Conservation (phyloP, 805 yeast genomes). For the Candida tibetensis region DNA sequence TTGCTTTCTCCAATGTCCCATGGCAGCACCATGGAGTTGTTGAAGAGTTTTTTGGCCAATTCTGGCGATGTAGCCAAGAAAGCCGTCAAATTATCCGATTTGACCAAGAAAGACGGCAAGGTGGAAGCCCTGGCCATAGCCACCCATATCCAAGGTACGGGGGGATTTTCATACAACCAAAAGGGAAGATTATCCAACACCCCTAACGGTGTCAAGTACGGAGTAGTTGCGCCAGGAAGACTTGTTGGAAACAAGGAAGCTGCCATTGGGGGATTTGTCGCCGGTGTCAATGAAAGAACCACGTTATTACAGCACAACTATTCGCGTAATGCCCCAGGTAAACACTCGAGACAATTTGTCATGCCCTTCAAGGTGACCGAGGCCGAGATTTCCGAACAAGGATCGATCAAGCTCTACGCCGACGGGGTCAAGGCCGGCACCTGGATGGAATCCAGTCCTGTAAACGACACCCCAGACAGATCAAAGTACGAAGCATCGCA, state of each 20-base stretch:
- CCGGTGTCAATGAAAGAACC: conserved; percentile 32
- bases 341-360: conserved; percentile 41
- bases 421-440: conserved; percentile 41
- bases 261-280: conserved; percentile 60
- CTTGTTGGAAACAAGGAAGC: conserved; percentile 46
- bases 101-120: conserved; percentile 17
- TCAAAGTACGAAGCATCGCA: conserved; percentile 29
- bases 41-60: conserved; percentile 32
- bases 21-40: conserved; percentile 24
- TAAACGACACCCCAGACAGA: conserved; percentile 18
- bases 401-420: conserved; percentile 37
- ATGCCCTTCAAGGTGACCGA: conserved; percentile 42
- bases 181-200: conserved; percentile 66
- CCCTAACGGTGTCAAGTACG: conserved; percentile 64
- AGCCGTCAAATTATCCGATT: conserved; percentile 21
- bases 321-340: conserved; percentile 35
- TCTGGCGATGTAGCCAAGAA: conserved; percentile 21
- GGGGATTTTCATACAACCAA: conserved; percentile 69
- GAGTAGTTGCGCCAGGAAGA: conserved; percentile 67
- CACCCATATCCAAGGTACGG: conserved; percentile 56
- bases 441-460: conserved; percentile 34
- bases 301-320: conserved; percentile 34
- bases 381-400: conserved; percentile 37
- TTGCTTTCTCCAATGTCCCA: conserved; percentile 21
- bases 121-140: conserved; percentile 9